Conservation (phyloP, 2,329 filamentous ascomycete genomes). For the Gliomastix tumulicola region DNA sequence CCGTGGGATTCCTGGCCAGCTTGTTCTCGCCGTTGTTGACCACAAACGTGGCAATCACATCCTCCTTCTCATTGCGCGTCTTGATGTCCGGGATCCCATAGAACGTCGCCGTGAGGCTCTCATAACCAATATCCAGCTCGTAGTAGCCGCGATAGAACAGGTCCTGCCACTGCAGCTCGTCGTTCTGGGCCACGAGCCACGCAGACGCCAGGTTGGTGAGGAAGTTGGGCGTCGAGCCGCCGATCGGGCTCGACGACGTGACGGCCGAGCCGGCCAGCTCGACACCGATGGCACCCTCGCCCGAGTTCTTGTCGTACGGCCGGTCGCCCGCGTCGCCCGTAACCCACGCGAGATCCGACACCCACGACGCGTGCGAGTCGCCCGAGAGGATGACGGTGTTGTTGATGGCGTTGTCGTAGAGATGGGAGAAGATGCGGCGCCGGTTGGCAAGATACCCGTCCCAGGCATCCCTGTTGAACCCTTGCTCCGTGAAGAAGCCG, state of each 20-base stretch:
- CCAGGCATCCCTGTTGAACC: constrained; percentile 5
- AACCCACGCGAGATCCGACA: constrained; percentile 44
- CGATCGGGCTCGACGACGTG: constrained; percentile 41
- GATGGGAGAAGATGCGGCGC: constrained; percentile 57
- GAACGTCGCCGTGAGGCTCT: constrained; percentile 15
- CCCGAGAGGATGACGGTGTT: constrained; percentile 67
- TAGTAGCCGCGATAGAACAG: constrained; percentile 70
- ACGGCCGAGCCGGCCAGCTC: constrained; percentile 61
- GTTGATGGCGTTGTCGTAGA: constrained; percentile 58
- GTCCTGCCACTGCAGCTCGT: constrained; percentile 62
- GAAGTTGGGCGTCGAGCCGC: constrained; percentile 28
- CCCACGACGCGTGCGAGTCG: constrained; percentile 50
- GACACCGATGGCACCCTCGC: constrained; percentile 45
- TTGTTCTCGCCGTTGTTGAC: background rate
- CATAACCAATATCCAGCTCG: constrained; percentile 48
- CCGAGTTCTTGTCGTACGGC: constrained; percentile 39
- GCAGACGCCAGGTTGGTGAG: constrained; percentile 16
- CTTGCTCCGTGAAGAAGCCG: constrained; percentile 11
- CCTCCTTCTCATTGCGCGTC: background rate
- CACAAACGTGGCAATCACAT: background rate
- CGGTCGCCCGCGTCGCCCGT: constrained; percentile 24
- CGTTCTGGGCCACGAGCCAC: constrained; percentile 41
- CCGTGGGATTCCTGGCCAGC: background rate
- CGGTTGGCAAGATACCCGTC: constrained; percentile 57
- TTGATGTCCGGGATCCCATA: background rate